Conservation (phyloP, 2,329 filamentous ascomycete genomes). For the Lojkania enalia region DNA sequence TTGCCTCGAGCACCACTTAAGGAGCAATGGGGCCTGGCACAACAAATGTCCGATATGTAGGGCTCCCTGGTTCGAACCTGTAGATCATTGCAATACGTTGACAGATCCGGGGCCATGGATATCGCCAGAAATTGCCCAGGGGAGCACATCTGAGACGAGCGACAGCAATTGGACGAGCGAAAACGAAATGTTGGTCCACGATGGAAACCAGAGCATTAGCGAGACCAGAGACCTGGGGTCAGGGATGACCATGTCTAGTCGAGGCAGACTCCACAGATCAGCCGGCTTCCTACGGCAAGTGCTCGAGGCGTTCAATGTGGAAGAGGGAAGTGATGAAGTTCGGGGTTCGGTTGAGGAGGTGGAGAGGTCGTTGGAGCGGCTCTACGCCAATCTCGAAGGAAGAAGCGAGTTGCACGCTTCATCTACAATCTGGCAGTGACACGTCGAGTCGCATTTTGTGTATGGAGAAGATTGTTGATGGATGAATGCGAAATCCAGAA, state of each 20-base stretch:
- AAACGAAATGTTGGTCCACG: too few relatives aligned
- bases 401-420: not conserved
- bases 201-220: too few relatives aligned
- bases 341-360: not conserved
- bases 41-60: slow-evolving; percentile 6
- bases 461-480: not conserved
- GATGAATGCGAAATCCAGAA: not conserved
- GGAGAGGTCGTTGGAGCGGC: slow-evolving; percentile 1
- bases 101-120: not conserved
- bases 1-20: slow-evolving; percentile 1
- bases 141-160: not conserved
- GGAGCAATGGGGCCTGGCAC: not conserved
- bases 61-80: not conserved
- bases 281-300: not conserved
- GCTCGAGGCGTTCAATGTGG: slow-evolving; percentile 1
- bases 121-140: not conserved
- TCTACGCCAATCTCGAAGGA: not conserved
- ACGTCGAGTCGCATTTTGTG: not conserved
- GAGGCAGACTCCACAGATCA: not conserved
- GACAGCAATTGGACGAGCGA: too few relatives aligned
- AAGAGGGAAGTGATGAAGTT: slow-evolving; percentile 1
- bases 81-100: not conserved
- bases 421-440: not conserved
- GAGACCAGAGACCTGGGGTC: too few relatives aligned
- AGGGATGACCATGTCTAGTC: not conserved